Conservation (phyloP, 129 eudicot species). For the Helianthus annuus region HanXRQr2.0-SUNRISE NC_035442.2:21304381-21304880, state of each 20-base stretch:
- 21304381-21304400: no score
- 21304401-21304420: no score
- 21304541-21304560: no score
- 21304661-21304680: conserved; percentile 98
- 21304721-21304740: conserved; percentile 85
- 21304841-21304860: neutral
- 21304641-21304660: conserved; percentile 35
- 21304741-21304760: conserved; percentile 86
- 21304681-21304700: conserved; percentile 99
- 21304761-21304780: conserved; percentile 69
- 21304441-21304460: no score
- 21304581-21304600: no score
- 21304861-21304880: conserved; percentile 58
- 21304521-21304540: no score
- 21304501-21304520: no score
- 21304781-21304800: conserved; percentile 59
- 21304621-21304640: conserved; percentile 5
- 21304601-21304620: neutral
- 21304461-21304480: no score
- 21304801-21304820: conserved; percentile 19
- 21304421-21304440: no score
- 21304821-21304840: conserved; percentile 8
- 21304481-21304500: no score
- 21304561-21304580: no score
- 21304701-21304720: conserved; percentile 71